phyloP scores from a whole-genome alignment of 805 yeast species.

The Torulaspora delbrueckii region DNA sequence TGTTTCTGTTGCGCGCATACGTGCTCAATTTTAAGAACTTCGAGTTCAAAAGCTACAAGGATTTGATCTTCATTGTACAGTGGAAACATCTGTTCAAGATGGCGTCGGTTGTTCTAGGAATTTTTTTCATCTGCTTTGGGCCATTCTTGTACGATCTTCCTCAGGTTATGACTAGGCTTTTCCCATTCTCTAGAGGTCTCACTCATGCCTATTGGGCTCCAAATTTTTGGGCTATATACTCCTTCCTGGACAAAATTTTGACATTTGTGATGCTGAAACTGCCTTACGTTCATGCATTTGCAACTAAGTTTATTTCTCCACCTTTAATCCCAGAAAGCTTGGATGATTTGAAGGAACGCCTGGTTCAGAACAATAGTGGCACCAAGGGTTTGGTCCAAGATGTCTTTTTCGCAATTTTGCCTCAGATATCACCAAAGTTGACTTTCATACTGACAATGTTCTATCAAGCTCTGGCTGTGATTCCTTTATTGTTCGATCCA shows the following conservation, averaged over 20 bases:
- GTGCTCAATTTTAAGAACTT: conserved; percentile 45
- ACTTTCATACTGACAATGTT: conserved; percentile 80
- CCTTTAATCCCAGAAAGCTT: conserved; percentile 34
- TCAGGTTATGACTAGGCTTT: conserved; percentile 62
- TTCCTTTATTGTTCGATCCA: conserved; percentile 69
- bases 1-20: conserved; percentile 68
- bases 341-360: conserved; percentile 30
- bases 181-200: conserved; percentile 91
- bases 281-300: conserved; percentile 43
- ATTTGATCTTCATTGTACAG: conserved; percentile 37
- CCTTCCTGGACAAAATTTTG: conserved; percentile 70
- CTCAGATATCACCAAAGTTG: conserved; percentile 69
- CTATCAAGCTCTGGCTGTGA: conserved; percentile 71
- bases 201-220: conserved; percentile 99
- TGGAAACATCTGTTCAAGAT: conserved; percentile 60
- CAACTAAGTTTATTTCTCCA: conserved; percentile 36
- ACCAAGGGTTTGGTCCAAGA: conserved; percentile 94
- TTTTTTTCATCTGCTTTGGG: conserved; percentile 64
- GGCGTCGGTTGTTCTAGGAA: conserved; percentile 55
- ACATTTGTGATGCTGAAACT: conserved; percentile 38
- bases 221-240: conserved; percentile 91
- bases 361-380: conserved; percentile 38
- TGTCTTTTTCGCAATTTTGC: conserved; percentile 72
- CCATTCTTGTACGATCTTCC: conserved; percentile 72
- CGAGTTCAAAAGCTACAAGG: conserved; percentile 33